Conservation (phyloP, 805 yeast genomes). For the Sungouiella blattae region DNA sequence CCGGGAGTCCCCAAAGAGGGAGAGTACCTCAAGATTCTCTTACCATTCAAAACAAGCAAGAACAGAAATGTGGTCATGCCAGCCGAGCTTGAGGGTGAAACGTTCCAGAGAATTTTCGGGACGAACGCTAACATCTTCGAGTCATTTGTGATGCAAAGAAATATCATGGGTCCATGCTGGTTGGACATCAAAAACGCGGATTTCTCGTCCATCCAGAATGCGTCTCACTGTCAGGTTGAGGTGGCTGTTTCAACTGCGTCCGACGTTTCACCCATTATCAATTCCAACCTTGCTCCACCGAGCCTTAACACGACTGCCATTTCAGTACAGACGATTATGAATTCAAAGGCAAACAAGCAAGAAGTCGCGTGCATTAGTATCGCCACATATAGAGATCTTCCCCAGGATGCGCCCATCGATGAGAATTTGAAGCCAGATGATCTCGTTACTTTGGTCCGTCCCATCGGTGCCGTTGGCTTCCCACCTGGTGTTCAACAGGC, state of each 20-base stretch:
- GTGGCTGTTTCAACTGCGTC: conserved; percentile 52
- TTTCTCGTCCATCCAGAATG: conserved; percentile 53
- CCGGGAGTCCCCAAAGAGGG: conserved; percentile 74
- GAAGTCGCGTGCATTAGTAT: conserved; percentile 83
- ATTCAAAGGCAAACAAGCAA: conserved; percentile 69
- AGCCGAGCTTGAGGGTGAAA: conserved; percentile 64
- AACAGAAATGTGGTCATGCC: conserved; percentile 50
- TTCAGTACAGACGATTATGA: conserved; percentile 77
- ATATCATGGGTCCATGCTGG: conserved; percentile 98
- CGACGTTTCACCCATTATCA: conserved; percentile 45
- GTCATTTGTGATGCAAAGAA: conserved; percentile 74
- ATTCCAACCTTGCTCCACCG: conserved; percentile 53
- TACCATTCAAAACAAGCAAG: conserved; percentile 70
- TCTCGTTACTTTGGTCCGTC: conserved; percentile 72
- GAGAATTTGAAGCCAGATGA: conserved; percentile 59
- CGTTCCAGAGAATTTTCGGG: conserved; percentile 80
- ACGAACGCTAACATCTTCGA: conserved; percentile 72
- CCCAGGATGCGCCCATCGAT: conserved; percentile 72
- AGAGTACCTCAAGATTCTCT: conserved; percentile 71
- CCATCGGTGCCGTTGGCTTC: conserved; percentile 58
- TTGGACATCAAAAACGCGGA: conserved; percentile 65
- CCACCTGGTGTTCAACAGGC: conserved; percentile 74
- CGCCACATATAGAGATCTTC: conserved; percentile 64
- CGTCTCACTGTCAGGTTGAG: conserved; percentile 82
- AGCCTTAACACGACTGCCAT: conserved; percentile 65